A percentile compares a stretch with the other conserved stretches of the same genome.
Conservation (phyloP, 805 yeast species). For the Pichia exigua region DNA sequence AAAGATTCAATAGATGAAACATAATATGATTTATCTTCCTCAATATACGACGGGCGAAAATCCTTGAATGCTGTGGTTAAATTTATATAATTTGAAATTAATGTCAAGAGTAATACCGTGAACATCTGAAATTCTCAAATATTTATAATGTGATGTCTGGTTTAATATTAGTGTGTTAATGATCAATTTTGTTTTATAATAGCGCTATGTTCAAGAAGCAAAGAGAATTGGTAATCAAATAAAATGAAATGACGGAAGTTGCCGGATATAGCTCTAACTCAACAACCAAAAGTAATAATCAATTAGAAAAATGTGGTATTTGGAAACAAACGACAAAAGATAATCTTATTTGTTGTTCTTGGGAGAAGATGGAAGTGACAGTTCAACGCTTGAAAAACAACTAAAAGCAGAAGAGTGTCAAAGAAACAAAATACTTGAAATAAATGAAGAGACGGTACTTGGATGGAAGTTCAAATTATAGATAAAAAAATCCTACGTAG, state of each 20-base stretch:
- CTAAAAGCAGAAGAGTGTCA: too few relatives aligned
- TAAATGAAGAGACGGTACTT: too few relatives aligned
- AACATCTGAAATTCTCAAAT: not conserved
- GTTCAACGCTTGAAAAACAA: too few relatives aligned
- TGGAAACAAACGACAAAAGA: not conserved
- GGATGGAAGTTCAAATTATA: too few relatives aligned
- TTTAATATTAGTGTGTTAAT: too few relatives aligned
- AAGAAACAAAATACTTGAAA: too few relatives aligned
- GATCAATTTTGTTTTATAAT: too few relatives aligned
- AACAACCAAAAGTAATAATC: not conserved
- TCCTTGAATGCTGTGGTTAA: slow-evolving; percentile 1
- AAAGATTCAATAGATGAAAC: slow-evolving; percentile 1
- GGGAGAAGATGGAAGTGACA: too few relatives aligned
- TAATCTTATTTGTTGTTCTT: too few relatives aligned
- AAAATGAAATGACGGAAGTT: not conserved
- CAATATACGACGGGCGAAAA: slow-evolving; percentile 1
- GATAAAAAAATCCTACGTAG: too few relatives aligned
- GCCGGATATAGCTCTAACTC: not conserved
- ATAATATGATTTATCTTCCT: not conserved
- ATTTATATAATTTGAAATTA: not conserved
- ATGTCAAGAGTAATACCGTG: not conserved
- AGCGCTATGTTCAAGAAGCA: not conserved
- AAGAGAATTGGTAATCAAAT: not conserved
- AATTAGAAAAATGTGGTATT: too few relatives aligned
- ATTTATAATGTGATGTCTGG: too few relatives aligned